Percentiles rank a stretch among this genome's conserved stretches.
Conservation (phyloP, 2,329 filamentous ascomycete genomes). For the Trichoderma koningiopsis region DNA sequence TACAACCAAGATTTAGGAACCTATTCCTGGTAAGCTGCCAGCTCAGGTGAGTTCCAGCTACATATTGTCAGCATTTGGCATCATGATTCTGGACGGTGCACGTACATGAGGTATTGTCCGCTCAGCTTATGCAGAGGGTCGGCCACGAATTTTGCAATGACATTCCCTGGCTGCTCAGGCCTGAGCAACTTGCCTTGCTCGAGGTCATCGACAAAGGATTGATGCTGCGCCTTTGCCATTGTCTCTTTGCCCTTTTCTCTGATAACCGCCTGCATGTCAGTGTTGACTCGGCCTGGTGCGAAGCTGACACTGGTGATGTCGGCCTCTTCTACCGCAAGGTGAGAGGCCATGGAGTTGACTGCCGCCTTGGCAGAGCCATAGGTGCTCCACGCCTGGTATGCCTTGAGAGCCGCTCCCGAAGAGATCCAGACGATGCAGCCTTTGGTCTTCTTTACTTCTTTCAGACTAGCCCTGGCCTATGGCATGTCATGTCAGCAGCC, state of each 20-base stretch:
- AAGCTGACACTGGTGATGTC: conserved; percentile 72
- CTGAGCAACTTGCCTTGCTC: conserved; percentile 71
- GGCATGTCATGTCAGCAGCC: conserved; percentile 19
- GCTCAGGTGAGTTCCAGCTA: conserved; percentile 48
- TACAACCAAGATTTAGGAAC: conserved; percentile 22
- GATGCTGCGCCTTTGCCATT: conserved; percentile 62
- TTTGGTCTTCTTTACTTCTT: conserved; percentile 65
- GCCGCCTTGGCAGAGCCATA: conserved; percentile 86
- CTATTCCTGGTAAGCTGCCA: conserved; percentile 55
- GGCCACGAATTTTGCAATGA: conserved; percentile 78
- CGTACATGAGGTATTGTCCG: conserved; percentile 73
- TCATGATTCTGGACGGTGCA: neutral
- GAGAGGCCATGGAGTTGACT: conserved; percentile 74
- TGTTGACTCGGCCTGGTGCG: conserved; percentile 81
- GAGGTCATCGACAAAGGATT: conserved; percentile 69
- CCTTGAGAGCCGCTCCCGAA: conserved; percentile 70
- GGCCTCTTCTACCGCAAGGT: conserved; percentile 76
- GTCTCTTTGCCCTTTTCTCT: conserved; percentile 58
- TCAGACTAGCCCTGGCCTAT: conserved; percentile 71
- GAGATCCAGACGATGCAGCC: conserved; percentile 79
- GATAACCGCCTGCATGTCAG: conserved; percentile 85
- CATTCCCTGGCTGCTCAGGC: conserved; percentile 81
- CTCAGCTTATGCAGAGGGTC: conserved; percentile 67
- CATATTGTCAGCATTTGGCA: conserved; percentile 10
- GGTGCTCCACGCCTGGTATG: conserved; percentile 73